phyloP scores from a whole-genome alignment of 2,329 filamentous ascomycete genomes.

The Fusarium illudens region DNA sequence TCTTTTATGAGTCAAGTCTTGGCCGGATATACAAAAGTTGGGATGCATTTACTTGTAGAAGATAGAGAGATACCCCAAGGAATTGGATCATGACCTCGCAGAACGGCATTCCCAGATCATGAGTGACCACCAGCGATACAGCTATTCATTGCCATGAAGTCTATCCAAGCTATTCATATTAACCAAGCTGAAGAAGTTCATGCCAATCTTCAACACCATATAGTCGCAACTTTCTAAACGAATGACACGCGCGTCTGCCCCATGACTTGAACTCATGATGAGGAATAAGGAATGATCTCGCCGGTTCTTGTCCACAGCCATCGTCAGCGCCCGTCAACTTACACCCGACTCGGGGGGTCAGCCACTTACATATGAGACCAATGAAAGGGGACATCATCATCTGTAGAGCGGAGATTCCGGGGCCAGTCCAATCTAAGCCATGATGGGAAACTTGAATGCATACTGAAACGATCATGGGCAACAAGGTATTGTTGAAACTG shows the following conservation, averaged over 20 bases:
- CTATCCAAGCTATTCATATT: not conserved
- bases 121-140: not conserved
- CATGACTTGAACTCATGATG: not conserved
- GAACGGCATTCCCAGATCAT: not conserved
- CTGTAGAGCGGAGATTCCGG: not conserved
- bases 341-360: not conserved
- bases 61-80: conserved; percentile 41
- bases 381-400: not conserved
- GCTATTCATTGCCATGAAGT: not conserved
- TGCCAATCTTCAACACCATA: not conserved
- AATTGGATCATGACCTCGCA: conserved; percentile 39
- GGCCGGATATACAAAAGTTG: conserved; percentile 35
- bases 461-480: not conserved
- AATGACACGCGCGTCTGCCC: not conserved
- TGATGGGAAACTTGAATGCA: not conserved
- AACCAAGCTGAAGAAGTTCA: not conserved
- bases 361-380: not conserved
- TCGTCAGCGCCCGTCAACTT: not conserved
- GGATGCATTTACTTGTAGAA: conserved; percentile 17
- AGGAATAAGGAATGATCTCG: not conserved
- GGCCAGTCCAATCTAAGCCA: not conserved
- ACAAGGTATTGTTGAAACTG: not conserved
- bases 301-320: not conserved
- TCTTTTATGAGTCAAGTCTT: conserved; percentile 17
- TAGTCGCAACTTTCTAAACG: no score